Evolutionary conservation across 2,329 filamentous ascomycete genomes (phyloP), one percentile per base, ranked within the genome.

Genomic region (Pseudophaeomoniella oleicola): DNA sequence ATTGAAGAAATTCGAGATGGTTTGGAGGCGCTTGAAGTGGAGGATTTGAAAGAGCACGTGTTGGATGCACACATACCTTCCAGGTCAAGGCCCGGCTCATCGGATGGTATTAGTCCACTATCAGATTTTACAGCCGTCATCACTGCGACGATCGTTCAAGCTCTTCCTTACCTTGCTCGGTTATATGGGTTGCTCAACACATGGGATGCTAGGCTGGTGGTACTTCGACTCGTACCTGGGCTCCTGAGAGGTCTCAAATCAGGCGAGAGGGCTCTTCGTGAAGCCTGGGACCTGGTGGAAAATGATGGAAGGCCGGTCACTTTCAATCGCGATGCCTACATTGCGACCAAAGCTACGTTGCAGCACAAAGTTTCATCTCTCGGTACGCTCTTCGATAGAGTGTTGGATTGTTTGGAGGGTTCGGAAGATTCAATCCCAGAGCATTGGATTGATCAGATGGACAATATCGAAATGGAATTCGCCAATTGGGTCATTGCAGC

Each of bases 61-160:
- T 63, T 94, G 43, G 77, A 80, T 56, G 82, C 82, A 49, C 82
- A 94, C 61, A 78, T 81, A 52, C 62, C 78, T 44, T 71, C 69
- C 5, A 64, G 64, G 45, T 76, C 72, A 39, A 64, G 71, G 47
- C 62, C 50, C 54, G 59, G 43, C 51, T 60, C 30, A 53, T 67
- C 63, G 34, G 58, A 53, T 39, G 47, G 39, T 39, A 38, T 37
- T 38, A 52, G 17, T 51, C 9, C 22, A 27, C 74, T 96, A 66
- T 86, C 90, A 48, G 90, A 96, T 55, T 75, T 94, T 49, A 87
- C 85, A 5, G 84, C 88, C 16, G 71, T 96, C 33, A 72, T 96
- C 39, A 94, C 90, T 1, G 83, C 87, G 17, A 93, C 88, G 19
- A 81, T 94, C 13, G 62, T 98, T n/a, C 83, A 90, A 51, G 76